phyloP scores from a whole-genome alignment of 2,329 filamentous ascomycete species.

The Aspergillus puulaauensis region DNA sequence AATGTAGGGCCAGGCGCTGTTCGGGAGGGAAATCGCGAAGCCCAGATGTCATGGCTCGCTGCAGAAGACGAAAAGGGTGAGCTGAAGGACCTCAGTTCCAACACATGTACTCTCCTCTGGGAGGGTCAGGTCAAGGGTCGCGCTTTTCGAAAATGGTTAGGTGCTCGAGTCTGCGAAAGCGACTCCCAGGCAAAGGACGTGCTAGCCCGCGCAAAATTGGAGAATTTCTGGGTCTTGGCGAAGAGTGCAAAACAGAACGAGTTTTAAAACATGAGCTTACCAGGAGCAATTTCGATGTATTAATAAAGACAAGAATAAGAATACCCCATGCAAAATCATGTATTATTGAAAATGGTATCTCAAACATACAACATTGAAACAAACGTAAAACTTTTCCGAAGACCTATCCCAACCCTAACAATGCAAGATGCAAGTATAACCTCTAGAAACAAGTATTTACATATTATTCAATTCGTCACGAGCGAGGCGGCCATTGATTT shows the following conservation, averaged over 20 bases:
- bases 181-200: conserved; percentile 84
- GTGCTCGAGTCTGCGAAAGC: conserved; percentile 81
- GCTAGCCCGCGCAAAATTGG: conserved; percentile 79
- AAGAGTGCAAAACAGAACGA: conserved; percentile 59
- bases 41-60: conserved; percentile 70
- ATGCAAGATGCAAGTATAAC: conserved; percentile 6
- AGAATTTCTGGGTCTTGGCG: conserved; percentile 90
- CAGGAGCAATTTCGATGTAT: not conserved
- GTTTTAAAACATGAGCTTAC: conserved; percentile 14
- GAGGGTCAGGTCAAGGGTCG: conserved; percentile 83
- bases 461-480: conserved; percentile 17
- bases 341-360: conserved; percentile 6
- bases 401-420: conserved; percentile 5
- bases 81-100: conserved; percentile 76
- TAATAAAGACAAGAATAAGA: not conserved
- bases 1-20: conserved; percentile 67
- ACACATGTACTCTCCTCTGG: conserved; percentile 82
- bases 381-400: conserved; percentile 13
- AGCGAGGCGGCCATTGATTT: conserved; percentile 31
- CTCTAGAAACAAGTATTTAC: conserved; percentile 11
- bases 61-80: conserved; percentile 73
- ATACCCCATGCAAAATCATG: not conserved
- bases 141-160: conserved; percentile 83
- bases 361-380: not conserved
- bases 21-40: conserved; percentile 59